Evolutionary conservation across 2,329 filamentous ascomycete species (phyloP), one percentile per base, ranked within the genome.

Genomic region (Sporothrix protearum): DNA sequence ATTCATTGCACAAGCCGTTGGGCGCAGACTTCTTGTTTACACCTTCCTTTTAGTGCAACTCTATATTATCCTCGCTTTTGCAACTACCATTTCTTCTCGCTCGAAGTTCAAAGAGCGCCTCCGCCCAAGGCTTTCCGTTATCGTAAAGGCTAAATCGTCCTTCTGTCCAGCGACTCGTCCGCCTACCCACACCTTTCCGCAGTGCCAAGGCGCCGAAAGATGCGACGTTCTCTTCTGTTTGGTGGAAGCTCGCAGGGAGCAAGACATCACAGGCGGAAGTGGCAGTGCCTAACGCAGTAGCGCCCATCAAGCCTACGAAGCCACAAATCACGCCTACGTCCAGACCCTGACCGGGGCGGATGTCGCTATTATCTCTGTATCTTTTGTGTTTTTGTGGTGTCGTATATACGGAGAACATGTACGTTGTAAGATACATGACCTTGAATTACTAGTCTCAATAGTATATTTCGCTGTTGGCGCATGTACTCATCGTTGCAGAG

Each of bases 161-260:
- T 28, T 16, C 67, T 51, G 53, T 42, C 39, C 68, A 39, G 57
- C 28, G 10, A 67, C 64, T 53, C 57, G 33, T 19, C 22, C 49
- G 22, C 45, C 59, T 22, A 36, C 49, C 69, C 59, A 45, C 57
- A 14, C 45, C 16, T n/a, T 71, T 67, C 30, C 30, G 42, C 70
- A 64, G 12, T 30, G 70, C 70, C 70, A 71, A 71, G 70, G 19
- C 64, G 19, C 70, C 66, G 45, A 64, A 16, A 42, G 53, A 68
- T 59, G 70, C 68, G 70, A 63, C 42, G 70, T 61, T 61, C 70
- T 68, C 63, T 68, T 55, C 33, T 45, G 33, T 66, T 55, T 66
- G 69, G 59, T 66, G 69, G 45, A 57, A 57, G 67, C 33, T 51
- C 47, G 47, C 51, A 36, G 36, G 49, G 36, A 45, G 30, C 49